Conservation (phyloP, 768 basidiomycete genomes). For the Cyclocybe cylindracea region DNA sequence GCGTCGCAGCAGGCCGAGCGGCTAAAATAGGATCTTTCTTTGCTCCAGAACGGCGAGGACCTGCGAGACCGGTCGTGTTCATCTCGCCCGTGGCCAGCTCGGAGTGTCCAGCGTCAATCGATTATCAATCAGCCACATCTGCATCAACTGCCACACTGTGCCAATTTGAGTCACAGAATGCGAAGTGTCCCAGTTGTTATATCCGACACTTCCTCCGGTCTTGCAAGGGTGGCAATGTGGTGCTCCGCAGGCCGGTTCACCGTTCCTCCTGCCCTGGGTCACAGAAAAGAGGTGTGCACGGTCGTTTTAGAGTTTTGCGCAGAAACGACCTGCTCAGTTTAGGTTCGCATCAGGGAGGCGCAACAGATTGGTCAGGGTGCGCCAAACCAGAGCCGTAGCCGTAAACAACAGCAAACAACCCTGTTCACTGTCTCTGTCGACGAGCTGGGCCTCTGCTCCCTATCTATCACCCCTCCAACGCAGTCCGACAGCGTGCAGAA, state of each 20-base stretch:
- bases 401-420: constrained; percentile 41
- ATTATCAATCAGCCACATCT: constrained; percentile 5
- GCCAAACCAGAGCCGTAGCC: constrained; percentile 13
- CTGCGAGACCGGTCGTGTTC: background rate
- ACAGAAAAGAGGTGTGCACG: background rate
- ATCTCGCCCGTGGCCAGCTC: background rate
- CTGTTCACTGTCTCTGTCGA: constrained; percentile 44
- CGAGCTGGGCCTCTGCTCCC: constrained; percentile 26
- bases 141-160: background rate
- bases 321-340: constrained; percentile 1
- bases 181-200: background rate
- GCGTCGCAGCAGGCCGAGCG: too few species aligned
- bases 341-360: constrained; percentile 16
- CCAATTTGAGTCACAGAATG: background rate
- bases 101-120: constrained; percentile 6
- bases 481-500: constrained; percentile 6
- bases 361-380: constrained; percentile 19
- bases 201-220: background rate
- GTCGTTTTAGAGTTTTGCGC: background rate
- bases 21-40: too few species aligned
- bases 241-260: too few species aligned
- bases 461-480: constrained; percentile 12
- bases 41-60: too few species aligned
- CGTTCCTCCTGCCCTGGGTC: too few species aligned
- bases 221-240: too few species aligned